Evolutionary conservation across 2,329 filamentous ascomycete species (phyloP).

Genomic region (Aureobasidium sp.): DNA sequence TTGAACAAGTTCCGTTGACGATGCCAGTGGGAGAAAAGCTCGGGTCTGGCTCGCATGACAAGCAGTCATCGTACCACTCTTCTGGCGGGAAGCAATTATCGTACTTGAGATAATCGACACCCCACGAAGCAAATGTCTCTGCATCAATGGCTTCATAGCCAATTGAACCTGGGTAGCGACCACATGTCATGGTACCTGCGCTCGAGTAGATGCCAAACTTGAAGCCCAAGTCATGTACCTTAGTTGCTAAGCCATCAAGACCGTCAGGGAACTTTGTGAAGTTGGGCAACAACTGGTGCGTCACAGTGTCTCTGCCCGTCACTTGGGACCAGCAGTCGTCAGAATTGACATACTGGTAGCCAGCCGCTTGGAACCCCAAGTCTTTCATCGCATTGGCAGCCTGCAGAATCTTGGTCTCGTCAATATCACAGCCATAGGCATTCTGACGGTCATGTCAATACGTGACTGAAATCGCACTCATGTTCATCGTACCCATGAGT

Average conservation of each 20-base stretch:
- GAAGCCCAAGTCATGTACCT: slow-evolving; percentile 41
- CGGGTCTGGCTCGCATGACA: background rate
- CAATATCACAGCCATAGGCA: slow-evolving; percentile 42
- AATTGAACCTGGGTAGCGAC: slow-evolving; percentile 28
- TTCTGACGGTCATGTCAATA: slow-evolving; percentile 24
- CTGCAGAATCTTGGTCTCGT: slow-evolving; percentile 39
- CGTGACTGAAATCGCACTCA: no score
- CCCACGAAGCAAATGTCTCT: slow-evolving; percentile 51
- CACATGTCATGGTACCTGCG: slow-evolving; percentile 22
- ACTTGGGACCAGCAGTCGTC: slow-evolving; percentile 47
- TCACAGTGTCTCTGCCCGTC: slow-evolving; percentile 37
- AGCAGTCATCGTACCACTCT: background rate
- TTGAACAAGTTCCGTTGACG: slow-evolving; percentile 37
- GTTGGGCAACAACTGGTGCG: slow-evolving; percentile 16
- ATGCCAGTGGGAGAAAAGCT: slow-evolving; percentile 46
- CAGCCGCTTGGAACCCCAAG: slow-evolving; percentile 41
- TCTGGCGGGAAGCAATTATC: slow-evolving; percentile 44
- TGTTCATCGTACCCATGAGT: background rate
- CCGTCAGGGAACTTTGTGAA: background rate
- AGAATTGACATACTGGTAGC: slow-evolving; percentile 46
- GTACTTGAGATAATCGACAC: slow-evolving; percentile 54
- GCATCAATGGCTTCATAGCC: slow-evolving; percentile 54
- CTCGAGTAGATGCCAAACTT: slow-evolving; percentile 49
- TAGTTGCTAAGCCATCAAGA: slow-evolving; percentile 31
- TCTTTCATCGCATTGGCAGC: slow-evolving; percentile 41